Evolutionary conservation across 1,284 basidiomycete species (phyloP).

Genomic region (Pseudozyma sp.): DNA sequence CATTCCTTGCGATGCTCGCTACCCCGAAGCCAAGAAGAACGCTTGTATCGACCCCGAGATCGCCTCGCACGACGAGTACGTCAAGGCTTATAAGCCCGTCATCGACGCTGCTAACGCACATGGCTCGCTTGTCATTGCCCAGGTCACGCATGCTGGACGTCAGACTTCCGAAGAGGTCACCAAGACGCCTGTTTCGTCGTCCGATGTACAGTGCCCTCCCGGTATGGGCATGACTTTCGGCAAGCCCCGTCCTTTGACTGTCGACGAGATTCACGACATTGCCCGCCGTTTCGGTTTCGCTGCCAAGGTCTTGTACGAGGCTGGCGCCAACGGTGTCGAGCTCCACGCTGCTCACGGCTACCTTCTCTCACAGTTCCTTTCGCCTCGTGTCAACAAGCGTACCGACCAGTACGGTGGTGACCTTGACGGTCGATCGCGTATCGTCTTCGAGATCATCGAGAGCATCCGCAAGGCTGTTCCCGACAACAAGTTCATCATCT

Average conservation of each 20-base stretch:
- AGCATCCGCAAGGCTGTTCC: slow-evolving; percentile 76
- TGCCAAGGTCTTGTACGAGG: slow-evolving; percentile 76
- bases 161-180: slow-evolving; percentile 61
- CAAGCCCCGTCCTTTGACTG: slow-evolving; percentile 73
- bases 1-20: slow-evolving; percentile 51
- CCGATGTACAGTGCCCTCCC: slow-evolving; percentile 59
- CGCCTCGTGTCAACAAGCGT: slow-evolving; percentile 79
- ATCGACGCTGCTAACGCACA: slow-evolving; percentile 70
- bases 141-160: slow-evolving; percentile 71
- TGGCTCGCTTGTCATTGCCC: slow-evolving; percentile 70
- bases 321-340: slow-evolving; percentile 89
- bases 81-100: slow-evolving; percentile 55
- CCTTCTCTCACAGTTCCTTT: slow-evolving; percentile 85
- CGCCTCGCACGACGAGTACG: slow-evolving; percentile 48
- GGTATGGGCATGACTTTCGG: slow-evolving; percentile 63
- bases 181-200: slow-evolving; percentile 53
- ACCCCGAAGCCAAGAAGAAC: slow-evolving; percentile 53
- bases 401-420: slow-evolving; percentile 75
- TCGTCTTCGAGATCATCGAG: slow-evolving; percentile 78
- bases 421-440: slow-evolving; percentile 66
- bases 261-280: slow-evolving; percentile 76
- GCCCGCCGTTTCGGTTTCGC: slow-evolving; percentile 79
- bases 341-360: slow-evolving; percentile 90
- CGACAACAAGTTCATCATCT: slow-evolving; percentile 76
- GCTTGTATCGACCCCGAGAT: slow-evolving; percentile 56